Conservation (phyloP, 148 eudicot species). For the Camellia granthamiana region DNA sequence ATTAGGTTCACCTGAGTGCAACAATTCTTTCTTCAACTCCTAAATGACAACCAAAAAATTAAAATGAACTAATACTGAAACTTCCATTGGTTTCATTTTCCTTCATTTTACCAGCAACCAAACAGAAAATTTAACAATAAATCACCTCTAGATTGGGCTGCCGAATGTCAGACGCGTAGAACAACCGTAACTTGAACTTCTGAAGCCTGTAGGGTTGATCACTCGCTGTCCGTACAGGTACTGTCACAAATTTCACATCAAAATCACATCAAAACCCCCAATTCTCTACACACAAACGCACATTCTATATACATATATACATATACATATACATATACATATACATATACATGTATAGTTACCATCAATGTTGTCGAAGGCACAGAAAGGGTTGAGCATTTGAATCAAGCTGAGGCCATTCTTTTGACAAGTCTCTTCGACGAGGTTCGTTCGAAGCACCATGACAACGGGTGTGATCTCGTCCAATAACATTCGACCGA, state of each 20-base stretch:
- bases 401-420: conserved; percentile 60
- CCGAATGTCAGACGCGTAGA: conserved; percentile 62
- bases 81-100: neutral
- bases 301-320: neutral
- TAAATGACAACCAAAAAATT: neutral
- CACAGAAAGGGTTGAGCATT: conserved; percentile 68
- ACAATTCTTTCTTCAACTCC: conserved; percentile 9
- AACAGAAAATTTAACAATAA: conserved; percentile 5
- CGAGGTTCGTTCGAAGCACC: conserved; percentile 73
- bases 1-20: neutral
- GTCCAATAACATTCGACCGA: conserved; percentile 73
- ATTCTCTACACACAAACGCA: neutral
- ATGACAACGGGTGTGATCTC: conserved; percentile 87
- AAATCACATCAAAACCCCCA: no score
- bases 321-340: no score
- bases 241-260: conserved; percentile 35
- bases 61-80: neutral
- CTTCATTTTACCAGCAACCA: neutral
- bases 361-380: conserved; percentile 84
- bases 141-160: conserved; percentile 65
- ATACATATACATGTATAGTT: neutral
- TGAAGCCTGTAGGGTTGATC: conserved; percentile 90
- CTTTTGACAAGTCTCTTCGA: conserved; percentile 63
- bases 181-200: conserved; percentile 71
- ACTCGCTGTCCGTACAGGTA: conserved; percentile 93